Base-by-base conservation (phyloP, 2,329 filamentous ascomycete species). In the Myrmaecium sp. region DNA sequence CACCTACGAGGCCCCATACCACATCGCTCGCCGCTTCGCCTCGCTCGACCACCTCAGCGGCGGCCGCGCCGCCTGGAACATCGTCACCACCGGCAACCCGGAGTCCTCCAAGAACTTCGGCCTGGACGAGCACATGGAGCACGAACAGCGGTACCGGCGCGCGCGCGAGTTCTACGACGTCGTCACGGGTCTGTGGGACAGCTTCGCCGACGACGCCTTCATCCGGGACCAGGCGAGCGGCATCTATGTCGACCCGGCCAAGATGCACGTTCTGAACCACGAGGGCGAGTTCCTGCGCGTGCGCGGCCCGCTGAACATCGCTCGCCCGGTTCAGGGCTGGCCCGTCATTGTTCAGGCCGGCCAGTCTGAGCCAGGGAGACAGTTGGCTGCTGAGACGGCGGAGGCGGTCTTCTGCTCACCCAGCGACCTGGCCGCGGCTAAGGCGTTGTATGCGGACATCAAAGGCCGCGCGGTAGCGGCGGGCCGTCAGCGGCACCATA, bases 261-360 rank as follows among this genome's bases (percentile, higher is more conserved):
- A 58, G 35, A 47, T 69, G 32, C 64, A 69, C 34, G 52, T 58
- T 0, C 42, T 68, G 11, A 51, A 67, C 34, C 64, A 69, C 39
- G 46, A 49, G 17, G 64, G 63, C 0, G 43, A 46, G 3, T 49
- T 57, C 16, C 42, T 64, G 14, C 47, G 55, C 27, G 59, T 64
- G 2, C 45, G 49, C 3, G 60, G 60, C 0, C 62, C 62, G 3
- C 34, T 66, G 27, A 66, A 65, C 30, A 65, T 67, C 27, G 62
- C 60, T 1, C 46, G 62, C 0, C 60, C 63, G 0, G 54, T 62
- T 1, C 62, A 67, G 33, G 63, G 63, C 1, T 65, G 61, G 60
- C 63, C 63, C 0, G 62, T 66, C 1, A 65, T 67, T 31, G 58
- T 66, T 1, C 62, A 66, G 30, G 63, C 62, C 3, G 62, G 63